These are phyloP conservation scores for Elongisporangium anandrum DNA, from an alignment of 352 stramenopile genomes.

Conservation along the genomic window DNA sequence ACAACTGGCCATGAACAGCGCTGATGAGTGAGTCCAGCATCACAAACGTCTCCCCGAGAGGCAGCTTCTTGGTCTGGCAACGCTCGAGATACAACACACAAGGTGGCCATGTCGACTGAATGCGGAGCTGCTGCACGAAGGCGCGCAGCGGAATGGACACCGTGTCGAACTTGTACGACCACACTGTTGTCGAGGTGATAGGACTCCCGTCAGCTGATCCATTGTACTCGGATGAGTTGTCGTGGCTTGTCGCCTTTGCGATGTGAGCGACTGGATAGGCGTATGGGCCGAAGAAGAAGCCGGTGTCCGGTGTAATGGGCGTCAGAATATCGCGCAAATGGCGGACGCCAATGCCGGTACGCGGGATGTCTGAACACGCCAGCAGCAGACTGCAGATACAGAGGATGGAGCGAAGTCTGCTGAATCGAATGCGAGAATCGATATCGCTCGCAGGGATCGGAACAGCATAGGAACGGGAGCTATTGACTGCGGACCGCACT, in stretches of 20 bases:
- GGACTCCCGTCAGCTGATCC: not conserved
- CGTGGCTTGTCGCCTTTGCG: constrained; percentile 2
- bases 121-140: constrained; percentile 8
- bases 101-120: constrained; percentile 2
- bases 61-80: constrained; percentile 9
- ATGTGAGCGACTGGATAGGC: constrained; percentile 27
- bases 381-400: constrained; percentile 5
- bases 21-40: constrained; percentile 30
- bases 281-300: constrained; percentile 26
- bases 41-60: constrained; percentile 14
- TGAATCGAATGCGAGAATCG: constrained; percentile 2
- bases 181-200: constrained; percentile 6
- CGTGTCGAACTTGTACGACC: constrained; percentile 25
- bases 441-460: constrained; percentile 2
- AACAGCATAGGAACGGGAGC: not conserved
- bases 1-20: not conserved
- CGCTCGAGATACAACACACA: constrained; percentile 4
- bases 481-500: not conserved
- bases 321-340: constrained; percentile 12
- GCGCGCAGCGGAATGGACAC: constrained; percentile 17
- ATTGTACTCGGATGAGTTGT: not conserved
- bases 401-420: constrained; percentile 1
- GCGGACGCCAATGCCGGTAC: constrained; percentile 20
- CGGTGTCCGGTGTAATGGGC: constrained; percentile 7
- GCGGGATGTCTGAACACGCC: constrained; percentile 27